phyloP scores from a whole-genome alignment of 2,329 filamentous ascomycete species.

The Aspergillus quadricinctus region DNA sequence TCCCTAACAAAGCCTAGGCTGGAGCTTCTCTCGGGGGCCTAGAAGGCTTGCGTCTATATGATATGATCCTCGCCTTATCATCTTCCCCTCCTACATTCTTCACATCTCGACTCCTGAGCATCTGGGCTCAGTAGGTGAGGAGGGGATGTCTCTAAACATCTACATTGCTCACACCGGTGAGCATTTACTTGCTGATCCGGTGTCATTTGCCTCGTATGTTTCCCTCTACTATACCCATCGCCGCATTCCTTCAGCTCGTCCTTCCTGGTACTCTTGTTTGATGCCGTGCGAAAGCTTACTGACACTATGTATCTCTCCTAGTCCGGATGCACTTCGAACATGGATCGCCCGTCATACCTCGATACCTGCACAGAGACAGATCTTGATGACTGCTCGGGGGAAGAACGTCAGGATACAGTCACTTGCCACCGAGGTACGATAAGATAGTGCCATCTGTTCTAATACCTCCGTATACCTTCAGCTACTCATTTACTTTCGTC shows the following conservation, averaged over 20 bases:
- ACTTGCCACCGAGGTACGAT: slow-evolving; percentile 69
- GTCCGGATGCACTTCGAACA: slow-evolving; percentile 76
- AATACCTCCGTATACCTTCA: neutral
- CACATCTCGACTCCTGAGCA: slow-evolving; percentile 16
- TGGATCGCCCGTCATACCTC: slow-evolving; percentile 73
- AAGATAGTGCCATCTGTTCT: neutral
- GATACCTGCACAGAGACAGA: slow-evolving; percentile 73
- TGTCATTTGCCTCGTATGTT: slow-evolving; percentile 68
- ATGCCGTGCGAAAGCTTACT: slow-evolving; percentile 10
- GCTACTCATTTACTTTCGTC: neutral
- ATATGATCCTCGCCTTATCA: slow-evolving; percentile 10
- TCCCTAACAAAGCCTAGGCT: slow-evolving; percentile 15
- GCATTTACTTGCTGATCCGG: slow-evolving; percentile 72
- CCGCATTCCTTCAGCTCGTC: slow-evolving; percentile 3
- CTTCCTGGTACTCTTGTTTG: neutral
- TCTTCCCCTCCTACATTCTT: slow-evolving; percentile 16
- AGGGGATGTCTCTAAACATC: slow-evolving; percentile 80
- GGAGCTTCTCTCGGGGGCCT: slow-evolving; percentile 11
- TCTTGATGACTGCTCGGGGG: slow-evolving; percentile 79
- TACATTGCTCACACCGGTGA: slow-evolving; percentile 91
- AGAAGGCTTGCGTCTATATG: slow-evolving; percentile 6
- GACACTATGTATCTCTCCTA: slow-evolving; percentile 33
- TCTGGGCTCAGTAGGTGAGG: slow-evolving; percentile 27
- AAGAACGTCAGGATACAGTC: slow-evolving; percentile 78
- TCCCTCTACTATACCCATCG: slow-evolving; percentile 1